A percentile compares a stretch with the other conserved stretches of the same genome.
phyloP scores from a whole-genome alignment of 257 asterid species.

The Solanum peruvianum region DNA sequence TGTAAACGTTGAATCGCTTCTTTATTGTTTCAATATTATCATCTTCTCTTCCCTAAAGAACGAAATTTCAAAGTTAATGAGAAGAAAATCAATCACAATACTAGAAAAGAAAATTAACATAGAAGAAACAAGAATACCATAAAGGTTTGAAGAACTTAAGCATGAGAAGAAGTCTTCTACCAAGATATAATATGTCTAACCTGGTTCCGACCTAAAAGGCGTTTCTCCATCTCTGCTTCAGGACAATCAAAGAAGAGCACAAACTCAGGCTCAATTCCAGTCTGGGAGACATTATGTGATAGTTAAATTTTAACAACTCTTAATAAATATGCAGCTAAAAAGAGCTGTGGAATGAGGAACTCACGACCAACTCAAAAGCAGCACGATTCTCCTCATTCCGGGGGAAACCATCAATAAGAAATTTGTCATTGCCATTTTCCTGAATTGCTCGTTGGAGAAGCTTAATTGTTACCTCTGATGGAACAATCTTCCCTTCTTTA shows the following conservation, averaged over 20 bases:
- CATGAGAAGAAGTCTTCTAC: neutral
- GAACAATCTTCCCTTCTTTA: constrained; percentile 84
- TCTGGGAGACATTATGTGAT: constrained; percentile 22
- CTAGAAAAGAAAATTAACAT: neutral
- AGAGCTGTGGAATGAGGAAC: constrained; percentile 1
- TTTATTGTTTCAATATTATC: constrained; percentile 42
- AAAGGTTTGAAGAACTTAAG: neutral
- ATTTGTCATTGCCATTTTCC: constrained; percentile 67
- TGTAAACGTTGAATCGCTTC: constrained; percentile 37
- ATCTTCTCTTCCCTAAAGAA: constrained; percentile 39
- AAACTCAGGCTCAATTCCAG: constrained; percentile 70
- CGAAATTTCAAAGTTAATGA: neutral
- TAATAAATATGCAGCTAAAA: neutral
- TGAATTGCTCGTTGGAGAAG: constrained; percentile 67
- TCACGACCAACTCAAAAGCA: constrained; percentile 72
- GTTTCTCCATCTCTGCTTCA: constrained; percentile 40
- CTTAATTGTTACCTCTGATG: constrained; percentile 79
- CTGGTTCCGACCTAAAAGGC: constrained; percentile 28
- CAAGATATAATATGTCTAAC: constrained; percentile 10
- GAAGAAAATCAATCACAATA: neutral
- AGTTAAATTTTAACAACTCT: neutral
- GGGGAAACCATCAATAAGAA: constrained; percentile 95
- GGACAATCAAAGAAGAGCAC: constrained; percentile 38
- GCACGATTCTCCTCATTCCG: constrained; percentile 94
- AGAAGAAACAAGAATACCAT: neutral